phyloP scores from a whole-genome alignment of 2,329 filamentous ascomycete species.

The Lecanosticta acicola region DNA sequence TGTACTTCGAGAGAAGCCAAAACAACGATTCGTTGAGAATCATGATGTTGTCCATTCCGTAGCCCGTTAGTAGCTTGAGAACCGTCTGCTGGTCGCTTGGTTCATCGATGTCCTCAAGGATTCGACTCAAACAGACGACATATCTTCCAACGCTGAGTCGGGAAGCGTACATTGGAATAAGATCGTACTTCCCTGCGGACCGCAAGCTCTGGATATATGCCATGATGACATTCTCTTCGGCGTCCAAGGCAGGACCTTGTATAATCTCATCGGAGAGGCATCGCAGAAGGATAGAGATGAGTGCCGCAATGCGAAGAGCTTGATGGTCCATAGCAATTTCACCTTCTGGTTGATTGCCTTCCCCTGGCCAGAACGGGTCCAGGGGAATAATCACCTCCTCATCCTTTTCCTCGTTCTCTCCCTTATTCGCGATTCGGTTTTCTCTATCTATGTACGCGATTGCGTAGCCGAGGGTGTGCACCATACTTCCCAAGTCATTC shows the following conservation, averaged over 20 bases:
- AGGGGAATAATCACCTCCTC: slow-evolving; percentile 24
- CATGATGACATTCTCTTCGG: slow-evolving; percentile 69
- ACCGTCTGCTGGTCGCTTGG: slow-evolving; percentile 59
- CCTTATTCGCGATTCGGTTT: not conserved
- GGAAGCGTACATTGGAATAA: slow-evolving; percentile 84
- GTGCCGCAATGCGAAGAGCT: slow-evolving; percentile 41
- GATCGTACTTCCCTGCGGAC: slow-evolving; percentile 63
- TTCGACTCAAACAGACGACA: slow-evolving; percentile 67
- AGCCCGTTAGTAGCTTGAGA: slow-evolving; percentile 68
- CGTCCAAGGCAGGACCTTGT: slow-evolving; percentile 40
- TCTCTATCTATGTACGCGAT: slow-evolving; percentile 36
- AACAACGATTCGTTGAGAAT: slow-evolving; percentile 66
- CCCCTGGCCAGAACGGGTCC: slow-evolving; percentile 14
- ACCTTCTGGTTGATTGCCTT: slow-evolving; percentile 22
- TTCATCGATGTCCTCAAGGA: slow-evolving; percentile 68
- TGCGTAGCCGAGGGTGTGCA: slow-evolving; percentile 40
- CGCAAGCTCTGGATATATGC: slow-evolving; percentile 78
- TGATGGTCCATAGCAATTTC: slow-evolving; percentile 38
- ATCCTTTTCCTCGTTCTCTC: slow-evolving; percentile 15
- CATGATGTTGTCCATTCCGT: slow-evolving; percentile 64
- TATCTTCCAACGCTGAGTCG: slow-evolving; percentile 61
- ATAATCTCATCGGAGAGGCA: slow-evolving; percentile 40
- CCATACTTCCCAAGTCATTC: slow-evolving; percentile 46
- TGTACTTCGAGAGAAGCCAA: slow-evolving; percentile 23
- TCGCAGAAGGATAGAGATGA: slow-evolving; percentile 60